Evolutionary conservation across 139 green algal species (phyloP), one percentile per base, ranked within the genome.

Genomic region (Tetradesmus lagerheimii): DNA sequence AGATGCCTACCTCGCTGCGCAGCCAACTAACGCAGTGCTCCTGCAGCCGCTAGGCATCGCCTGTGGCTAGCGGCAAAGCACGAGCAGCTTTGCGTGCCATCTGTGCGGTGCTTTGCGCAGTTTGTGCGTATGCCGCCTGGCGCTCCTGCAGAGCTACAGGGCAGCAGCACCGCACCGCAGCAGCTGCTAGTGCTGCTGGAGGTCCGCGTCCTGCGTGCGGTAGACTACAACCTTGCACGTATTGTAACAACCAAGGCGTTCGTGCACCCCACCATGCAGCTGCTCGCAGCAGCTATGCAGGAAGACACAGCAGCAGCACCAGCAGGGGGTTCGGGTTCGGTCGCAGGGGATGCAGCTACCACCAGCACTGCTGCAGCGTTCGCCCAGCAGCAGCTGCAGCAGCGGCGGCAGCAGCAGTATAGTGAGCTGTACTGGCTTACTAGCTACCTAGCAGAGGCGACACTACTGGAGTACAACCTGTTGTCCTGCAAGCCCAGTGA

Each of bases 391-490:
- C 41, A 34, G 15, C 27, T 18, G 45, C 45, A 57, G 14, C 45
- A 57, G 57, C 57, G 4, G 57, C 57, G 57, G n/a, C 67, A 38
- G 15, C n/a, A 45, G 45, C 34, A 53, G 45, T 66, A 39, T 29
- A 20, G 57, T 4, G 31, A 78, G 82, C 75, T 90, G 41, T 90
- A 85, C 86, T 66, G 47, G 23, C 53, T 90, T 50, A 41, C 57
- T 11, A 62, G 45, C 20, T 85, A 86, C 38, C 76, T 90, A 4
- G 38, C 47, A 37, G 75, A 90, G n/a, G 35, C 71, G 4, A 41
- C 35, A 11, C 86, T 90, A 2, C 53, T 90, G 45, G 86, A 90
- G 57, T 86, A 79, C 20, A 45, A 79, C n/a, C 86, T 90, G 76
- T 25, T 78, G 75, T 31, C 35, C 0, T 86, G 50, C 38, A n/a